Percentiles rank a stretch among this genome's conserved stretches.
phyloP scores from a whole-genome alignment of 331 rosid species.

The Arachis monticola region DNA sequence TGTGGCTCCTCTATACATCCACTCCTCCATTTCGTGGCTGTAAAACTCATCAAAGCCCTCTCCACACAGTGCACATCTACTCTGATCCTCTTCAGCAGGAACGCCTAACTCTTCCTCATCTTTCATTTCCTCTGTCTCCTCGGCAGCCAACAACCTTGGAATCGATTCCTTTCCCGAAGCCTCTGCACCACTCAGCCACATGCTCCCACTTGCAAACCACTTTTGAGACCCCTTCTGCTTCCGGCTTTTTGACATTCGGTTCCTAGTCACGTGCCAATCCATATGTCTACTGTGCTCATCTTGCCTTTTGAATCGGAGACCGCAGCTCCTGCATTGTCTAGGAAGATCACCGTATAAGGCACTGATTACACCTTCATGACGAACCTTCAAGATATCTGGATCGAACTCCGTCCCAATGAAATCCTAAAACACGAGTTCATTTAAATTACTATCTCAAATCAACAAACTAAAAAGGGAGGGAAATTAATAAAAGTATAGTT shows the following conservation, averaged over 20 bases:
- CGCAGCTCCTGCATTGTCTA: constrained; percentile 79
- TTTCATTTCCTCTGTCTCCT: constrained; percentile 65
- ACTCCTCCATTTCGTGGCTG: constrained; percentile 90
- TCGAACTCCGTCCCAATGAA: constrained; percentile 84
- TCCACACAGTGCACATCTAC: constrained; percentile 84
- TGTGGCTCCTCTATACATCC: constrained; percentile 96
- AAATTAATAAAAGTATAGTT: constrained; percentile 41
- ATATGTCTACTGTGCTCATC: constrained; percentile 61
- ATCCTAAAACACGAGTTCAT: constrained; percentile 56
- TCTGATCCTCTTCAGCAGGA: constrained; percentile 91
- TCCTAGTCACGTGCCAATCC: constrained; percentile 98
- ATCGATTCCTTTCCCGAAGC: too few relatives aligned
- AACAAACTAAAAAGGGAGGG: constrained; percentile 22
- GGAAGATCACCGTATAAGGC: constrained; percentile 80
- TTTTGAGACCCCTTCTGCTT: constrained; percentile 89
- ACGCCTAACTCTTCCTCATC: constrained; percentile 87
- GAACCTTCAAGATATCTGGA: constrained; percentile 78
- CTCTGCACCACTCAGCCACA: constrained; percentile 80
- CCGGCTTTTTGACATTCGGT: constrained; percentile 82
- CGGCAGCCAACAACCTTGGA: constrained; percentile 70
- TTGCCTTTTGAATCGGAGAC: constrained; percentile 44
- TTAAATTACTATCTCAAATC: constrained; percentile 37
- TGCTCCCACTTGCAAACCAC: constrained; percentile 86
- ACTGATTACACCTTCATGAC: constrained; percentile 76
- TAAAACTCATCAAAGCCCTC: constrained; percentile 93